phyloP scores from a whole-genome alignment of 805 yeast genomes.

The Yarrowia yakushimensis region DNA sequence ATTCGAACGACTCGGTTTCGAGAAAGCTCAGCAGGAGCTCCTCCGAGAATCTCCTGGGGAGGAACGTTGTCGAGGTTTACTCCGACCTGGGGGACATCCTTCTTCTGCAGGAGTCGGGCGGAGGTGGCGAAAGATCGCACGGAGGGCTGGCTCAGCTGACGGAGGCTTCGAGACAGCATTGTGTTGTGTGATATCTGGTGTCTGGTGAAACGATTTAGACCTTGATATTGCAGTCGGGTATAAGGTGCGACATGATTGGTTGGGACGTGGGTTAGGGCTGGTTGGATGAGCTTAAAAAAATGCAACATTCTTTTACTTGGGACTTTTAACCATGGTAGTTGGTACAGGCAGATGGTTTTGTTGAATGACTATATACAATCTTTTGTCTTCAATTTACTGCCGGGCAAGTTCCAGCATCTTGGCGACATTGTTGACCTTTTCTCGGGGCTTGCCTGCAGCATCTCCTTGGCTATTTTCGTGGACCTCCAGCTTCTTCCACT shows the following conservation, averaged over 20 bases:
- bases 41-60: conserved; percentile 56
- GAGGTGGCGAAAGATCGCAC: conserved; percentile 25
- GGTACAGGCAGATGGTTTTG: too few relatives aligned
- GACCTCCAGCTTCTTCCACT: conserved; percentile 59
- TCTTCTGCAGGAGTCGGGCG: conserved; percentile 22
- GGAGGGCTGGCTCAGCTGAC: conserved; percentile 25
- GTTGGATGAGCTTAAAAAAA: neutral
- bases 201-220: conserved; percentile 1
- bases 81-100: conserved; percentile 18
- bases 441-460: conserved; percentile 50
- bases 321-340: too few relatives aligned
- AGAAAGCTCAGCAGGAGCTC: conserved; percentile 67
- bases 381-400: neutral
- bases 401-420: conserved; percentile 45
- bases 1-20: conserved; percentile 69
- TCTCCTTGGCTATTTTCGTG: conserved; percentile 52
- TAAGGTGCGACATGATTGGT: conserved; percentile 15
- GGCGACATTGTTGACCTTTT: conserved; percentile 49
- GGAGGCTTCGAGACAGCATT: conserved; percentile 25
- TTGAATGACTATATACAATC: too few relatives aligned
- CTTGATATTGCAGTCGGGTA: conserved; percentile 4
- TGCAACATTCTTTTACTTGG: neutral
- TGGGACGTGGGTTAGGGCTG: conserved; percentile 16
- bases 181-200: conserved; percentile 24
- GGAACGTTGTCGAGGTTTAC: conserved; percentile 23